These are phyloP conservation scores for Xylaria longipes DNA, from an alignment of 495 filamentous ascomycete species.

Conservation along the genomic window DNA sequence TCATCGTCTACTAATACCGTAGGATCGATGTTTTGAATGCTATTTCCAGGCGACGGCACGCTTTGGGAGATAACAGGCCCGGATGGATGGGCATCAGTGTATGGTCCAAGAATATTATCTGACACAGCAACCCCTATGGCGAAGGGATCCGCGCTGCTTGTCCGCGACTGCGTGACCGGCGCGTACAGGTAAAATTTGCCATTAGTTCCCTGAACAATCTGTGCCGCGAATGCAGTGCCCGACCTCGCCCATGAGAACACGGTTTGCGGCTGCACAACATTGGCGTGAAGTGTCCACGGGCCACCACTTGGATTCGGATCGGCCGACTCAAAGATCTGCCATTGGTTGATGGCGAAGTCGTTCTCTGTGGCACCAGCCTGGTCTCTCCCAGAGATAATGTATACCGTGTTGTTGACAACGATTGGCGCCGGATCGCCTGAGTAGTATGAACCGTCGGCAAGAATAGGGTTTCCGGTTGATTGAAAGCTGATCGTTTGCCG, in stretches of 20 bases:
- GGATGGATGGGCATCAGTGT: conserved; percentile 34
- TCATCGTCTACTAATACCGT: conserved; percentile 39
- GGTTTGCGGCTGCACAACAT: conserved; percentile 28
- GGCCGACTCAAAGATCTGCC: conserved; percentile 30
- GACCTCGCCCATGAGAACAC: conserved; percentile 7
- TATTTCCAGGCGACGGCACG: conserved; percentile 36
- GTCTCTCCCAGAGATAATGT: conserved; percentile 43
- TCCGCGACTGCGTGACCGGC: conserved; percentile 27
- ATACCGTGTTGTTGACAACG: conserved; percentile 40
- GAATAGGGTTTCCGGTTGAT: conserved; percentile 29
- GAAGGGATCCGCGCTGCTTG: conserved; percentile 29
- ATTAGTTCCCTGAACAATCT: conserved; percentile 33
- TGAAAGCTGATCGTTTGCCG: conserved; percentile 6
- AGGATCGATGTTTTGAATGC: conserved; percentile 36
- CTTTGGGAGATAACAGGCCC: conserved; percentile 25
- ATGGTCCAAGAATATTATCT: conserved; percentile 40
- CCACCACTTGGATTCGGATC: conserved; percentile 20
- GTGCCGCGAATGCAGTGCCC: background rate
- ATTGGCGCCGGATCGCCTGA: conserved; percentile 42
- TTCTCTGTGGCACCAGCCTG: conserved; percentile 30
- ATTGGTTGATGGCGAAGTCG: conserved; percentile 25
- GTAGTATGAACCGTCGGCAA: conserved; percentile 33
- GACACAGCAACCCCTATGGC: conserved; percentile 40
- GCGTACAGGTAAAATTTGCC: conserved; percentile 45
- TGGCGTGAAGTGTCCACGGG: conserved; percentile 24